These are phyloP conservation scores for Sanghuangporus baumii DNA, from an alignment of 1,284 basidiomycete genomes.

Conservation along the genomic window DNA sequence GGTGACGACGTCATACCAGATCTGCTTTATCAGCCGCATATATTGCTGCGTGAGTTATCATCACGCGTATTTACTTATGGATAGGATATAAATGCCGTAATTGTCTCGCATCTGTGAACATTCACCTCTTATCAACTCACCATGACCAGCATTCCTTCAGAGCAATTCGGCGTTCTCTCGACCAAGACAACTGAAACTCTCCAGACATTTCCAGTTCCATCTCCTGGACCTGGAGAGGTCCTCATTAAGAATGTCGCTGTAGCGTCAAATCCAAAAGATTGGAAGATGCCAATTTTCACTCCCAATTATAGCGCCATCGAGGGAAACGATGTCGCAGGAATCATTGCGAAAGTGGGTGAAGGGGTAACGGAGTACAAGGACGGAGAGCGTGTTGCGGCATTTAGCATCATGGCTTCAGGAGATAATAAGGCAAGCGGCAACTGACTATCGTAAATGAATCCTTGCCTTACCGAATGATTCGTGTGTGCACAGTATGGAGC, in stretches of 20 bases:
- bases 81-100: not conserved
- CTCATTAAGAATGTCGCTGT: constrained; percentile 30
- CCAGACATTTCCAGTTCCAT: constrained; percentile 14
- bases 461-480: not conserved
- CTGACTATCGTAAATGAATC: not conserved
- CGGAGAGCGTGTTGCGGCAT: constrained; percentile 22
- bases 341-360: constrained; percentile 16
- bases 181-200: not conserved
- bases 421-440: constrained; percentile 6
- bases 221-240: constrained; percentile 23
- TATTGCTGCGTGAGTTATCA: no score
- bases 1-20: no score
- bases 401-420: constrained; percentile 20
- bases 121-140: not conserved
- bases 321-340: constrained; percentile 19
- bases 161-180: constrained; percentile 6
- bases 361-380: constrained; percentile 17
- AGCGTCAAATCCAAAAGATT: constrained; percentile 30
- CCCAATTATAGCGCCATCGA: constrained; percentile 16
- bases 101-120: not conserved
- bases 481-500: constrained; percentile 8
- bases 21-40: no score
- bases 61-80: no score
- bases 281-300: constrained; percentile 22
- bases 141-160: not conserved